Evolutionary conservation across 805 yeast genomes (phyloP).

Genomic region (Spathaspora hagerdaliae): DNA sequence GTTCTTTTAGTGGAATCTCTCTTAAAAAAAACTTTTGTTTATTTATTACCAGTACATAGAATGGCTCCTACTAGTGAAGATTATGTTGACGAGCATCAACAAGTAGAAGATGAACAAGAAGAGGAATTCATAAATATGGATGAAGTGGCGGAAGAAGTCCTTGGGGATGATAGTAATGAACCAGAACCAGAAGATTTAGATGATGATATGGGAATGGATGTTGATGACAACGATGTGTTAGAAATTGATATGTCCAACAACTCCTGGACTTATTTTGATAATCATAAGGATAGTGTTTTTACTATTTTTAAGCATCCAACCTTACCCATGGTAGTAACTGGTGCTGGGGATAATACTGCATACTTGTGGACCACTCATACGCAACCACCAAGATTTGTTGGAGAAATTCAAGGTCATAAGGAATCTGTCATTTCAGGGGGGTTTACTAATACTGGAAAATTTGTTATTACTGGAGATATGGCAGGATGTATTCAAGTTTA

Average conservation of each 20-base stretch:
- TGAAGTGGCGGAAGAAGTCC: constrained; percentile 34
- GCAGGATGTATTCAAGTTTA: constrained; percentile 77
- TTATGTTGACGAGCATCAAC: not conserved
- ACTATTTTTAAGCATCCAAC: constrained; percentile 79
- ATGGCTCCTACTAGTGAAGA: too few relatives aligned
- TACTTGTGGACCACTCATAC: constrained; percentile 91
- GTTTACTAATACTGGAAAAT: constrained; percentile 80
- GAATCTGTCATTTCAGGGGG: constrained; percentile 86
- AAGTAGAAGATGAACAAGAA: constrained; percentile 21
- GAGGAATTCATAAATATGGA: constrained; percentile 24
- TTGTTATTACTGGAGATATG: constrained; percentile 90
- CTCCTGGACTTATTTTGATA: constrained; percentile 84
- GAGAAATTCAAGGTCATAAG: constrained; percentile 73
- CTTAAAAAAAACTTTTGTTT: too few relatives aligned
- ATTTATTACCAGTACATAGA: too few relatives aligned
- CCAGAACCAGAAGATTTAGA: constrained; percentile 36
- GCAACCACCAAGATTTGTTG: constrained; percentile 76
- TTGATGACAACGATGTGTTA: constrained; percentile 37
- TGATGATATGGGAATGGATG: constrained; percentile 27
- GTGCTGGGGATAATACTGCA: constrained; percentile 92
- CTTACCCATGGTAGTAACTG: constrained; percentile 82
- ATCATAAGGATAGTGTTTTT: constrained; percentile 84
- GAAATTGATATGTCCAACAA: constrained; percentile 89
- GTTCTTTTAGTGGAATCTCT: too few relatives aligned
- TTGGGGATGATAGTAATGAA: constrained; percentile 20